Percentiles rank a stretch among this genome's conserved stretches.
phyloP scores from a whole-genome alignment of 75 land plant genomes.

The Azolla pinnata region DNA sequence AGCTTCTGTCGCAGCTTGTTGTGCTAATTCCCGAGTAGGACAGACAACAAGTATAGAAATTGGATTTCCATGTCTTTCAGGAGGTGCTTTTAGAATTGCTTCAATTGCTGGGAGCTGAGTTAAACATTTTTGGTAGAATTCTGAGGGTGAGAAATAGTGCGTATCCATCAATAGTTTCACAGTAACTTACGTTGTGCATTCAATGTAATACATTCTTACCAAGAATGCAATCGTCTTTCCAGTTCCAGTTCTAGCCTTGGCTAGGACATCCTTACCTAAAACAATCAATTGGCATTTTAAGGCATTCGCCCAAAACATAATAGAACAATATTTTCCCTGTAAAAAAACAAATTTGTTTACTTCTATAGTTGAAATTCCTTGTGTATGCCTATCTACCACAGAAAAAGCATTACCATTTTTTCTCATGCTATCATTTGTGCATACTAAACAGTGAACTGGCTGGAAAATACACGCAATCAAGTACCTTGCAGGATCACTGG shows the following conservation, averaged over 20 bases:
- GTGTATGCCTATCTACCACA: no score
- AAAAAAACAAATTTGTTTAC: not conserved
- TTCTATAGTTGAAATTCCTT: not conserved
- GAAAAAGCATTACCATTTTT: no score
- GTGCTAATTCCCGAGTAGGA: slow-evolving; percentile 94
- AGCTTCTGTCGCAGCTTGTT: slow-evolving; percentile 88
- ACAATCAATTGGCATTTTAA: no score
- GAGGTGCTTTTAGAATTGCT: slow-evolving; percentile 42
- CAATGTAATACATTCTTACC: slow-evolving; percentile 29
- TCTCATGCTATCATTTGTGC: no score
- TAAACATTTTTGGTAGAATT: not conserved
- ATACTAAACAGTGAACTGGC: no score
- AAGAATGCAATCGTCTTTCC: slow-evolving; percentile 98
- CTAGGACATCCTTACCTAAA: slow-evolving; percentile 95
- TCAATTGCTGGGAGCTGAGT: slow-evolving; percentile 96
- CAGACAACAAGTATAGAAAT: slow-evolving; percentile 71
- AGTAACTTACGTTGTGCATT: not conserved
- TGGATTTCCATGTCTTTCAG: slow-evolving; percentile 42
- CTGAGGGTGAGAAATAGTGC: not conserved
- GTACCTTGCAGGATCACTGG: slow-evolving; percentile 86
- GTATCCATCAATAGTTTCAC: not conserved
- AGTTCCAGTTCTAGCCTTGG: slow-evolving; percentile 96
- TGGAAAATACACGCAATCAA: not conserved
- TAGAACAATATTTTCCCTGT: no score
- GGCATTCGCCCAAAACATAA: not conserved